These are phyloP conservation scores for Cordyceps cateniannulata DNA, from an alignment of 2,329 filamentous ascomycete genomes.

Conservation along the genomic window DNA sequence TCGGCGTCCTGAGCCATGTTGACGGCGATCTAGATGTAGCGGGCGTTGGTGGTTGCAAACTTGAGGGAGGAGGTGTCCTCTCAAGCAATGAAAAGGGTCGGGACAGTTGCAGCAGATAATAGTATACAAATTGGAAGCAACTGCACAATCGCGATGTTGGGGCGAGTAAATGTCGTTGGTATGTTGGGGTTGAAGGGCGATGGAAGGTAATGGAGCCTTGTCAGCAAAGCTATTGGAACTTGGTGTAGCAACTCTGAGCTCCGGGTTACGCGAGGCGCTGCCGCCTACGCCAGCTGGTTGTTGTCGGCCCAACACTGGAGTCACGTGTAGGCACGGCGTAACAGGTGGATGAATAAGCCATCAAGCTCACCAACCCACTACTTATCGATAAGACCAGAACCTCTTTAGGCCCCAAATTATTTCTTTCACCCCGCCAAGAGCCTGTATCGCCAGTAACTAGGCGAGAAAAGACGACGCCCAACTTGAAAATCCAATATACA, in stretches of 20 bases:
- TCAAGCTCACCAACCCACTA: slow-evolving; percentile 6
- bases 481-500: neutral
- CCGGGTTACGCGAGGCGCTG: slow-evolving; percentile 40
- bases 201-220: slow-evolving; percentile 32
- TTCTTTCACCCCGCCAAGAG: slow-evolving; percentile 18
- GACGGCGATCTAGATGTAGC: slow-evolving; percentile 26
- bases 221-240: slow-evolving; percentile 29
- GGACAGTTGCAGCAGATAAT: neutral
- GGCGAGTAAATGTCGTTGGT: neutral
- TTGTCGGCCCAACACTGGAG: slow-evolving; percentile 20
- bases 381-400: slow-evolving; percentile 18
- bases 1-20: slow-evolving; percentile 93
- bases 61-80: neutral
- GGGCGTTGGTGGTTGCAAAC: slow-evolving; percentile 6
- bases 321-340: slow-evolving; percentile 24
- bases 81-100: slow-evolving; percentile 1
- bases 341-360: slow-evolving; percentile 5
- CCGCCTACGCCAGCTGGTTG: slow-evolving; percentile 29
- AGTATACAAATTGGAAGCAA: neutral
- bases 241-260: slow-evolving; percentile 24
- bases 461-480: neutral
- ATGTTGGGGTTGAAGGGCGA: slow-evolving; percentile 17
- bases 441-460: neutral
- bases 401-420: slow-evolving; percentile 24
- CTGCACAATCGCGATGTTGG: neutral